Evolutionary conservation across 2,329 filamentous ascomycete species (phyloP), one percentile per base, ranked within the genome.

Genomic region (Beauveria scarabaeidicola): DNA sequence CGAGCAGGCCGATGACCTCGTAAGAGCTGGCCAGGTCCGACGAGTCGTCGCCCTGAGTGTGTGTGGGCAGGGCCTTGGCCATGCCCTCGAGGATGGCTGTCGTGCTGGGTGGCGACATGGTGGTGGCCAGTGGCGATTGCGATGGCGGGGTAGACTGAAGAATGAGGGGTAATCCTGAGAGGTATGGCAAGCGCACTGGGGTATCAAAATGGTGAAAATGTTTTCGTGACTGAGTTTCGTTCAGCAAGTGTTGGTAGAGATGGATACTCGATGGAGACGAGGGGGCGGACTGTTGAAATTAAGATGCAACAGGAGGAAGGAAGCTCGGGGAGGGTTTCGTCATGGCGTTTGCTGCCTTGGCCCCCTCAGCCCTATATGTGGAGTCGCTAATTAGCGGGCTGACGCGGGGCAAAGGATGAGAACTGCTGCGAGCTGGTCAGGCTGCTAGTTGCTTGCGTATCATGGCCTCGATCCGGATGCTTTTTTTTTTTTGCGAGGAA

Each of bases 1-100:
- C 79, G 63, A 95, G 87, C 25, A 97, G 81, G 17, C 90, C 91
- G 62, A 97, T 78, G 52, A 88, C 90, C 75, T 97, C 92, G 70
- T 88, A 90, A 0, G 88, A 82, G 61, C 82, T 87, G 65, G 86
- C 85, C 32, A 92, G 70, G 64, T 85, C 82, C 5, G 83, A 85
- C n/a, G 76, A 78, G 19, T 78, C 77, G 68, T 85, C 83, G 62
- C 70, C 76, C 53, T 74, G 69, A 0, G 73, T 64, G 64, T 84
- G 82, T 2, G 78, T 80, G 10, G 84, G 82, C 57, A 87, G 71
- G 32, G 82, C 82, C 48, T 84, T 78, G 60, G 81, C 79, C 83
- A 87, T 86, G 65, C 73, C 73, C 66, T 76, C 73, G 36, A 85
- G 72, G 63, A 86, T 71, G 64, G 75, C 74, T 27, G 64, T 61